phyloP scores from a whole-genome alignment of 108 stramenopile species.

The Conticribra weissflogii region DNA sequence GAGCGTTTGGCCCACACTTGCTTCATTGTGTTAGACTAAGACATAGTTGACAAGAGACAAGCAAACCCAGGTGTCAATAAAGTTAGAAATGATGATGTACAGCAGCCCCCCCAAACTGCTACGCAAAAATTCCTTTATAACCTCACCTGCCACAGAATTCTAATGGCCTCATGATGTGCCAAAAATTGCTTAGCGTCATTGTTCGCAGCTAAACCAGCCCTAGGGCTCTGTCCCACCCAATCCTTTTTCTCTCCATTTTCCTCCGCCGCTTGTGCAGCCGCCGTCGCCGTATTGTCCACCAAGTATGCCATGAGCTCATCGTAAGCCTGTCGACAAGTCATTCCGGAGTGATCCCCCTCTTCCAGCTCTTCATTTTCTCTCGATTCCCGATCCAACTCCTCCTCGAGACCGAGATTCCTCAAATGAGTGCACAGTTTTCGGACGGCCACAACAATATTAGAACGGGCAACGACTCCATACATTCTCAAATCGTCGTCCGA shows the following conservation, averaged over 20 bases:
- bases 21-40: slow-evolving; percentile 50
- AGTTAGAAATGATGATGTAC: neutral
- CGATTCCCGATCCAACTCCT: slow-evolving; percentile 67
- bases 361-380: slow-evolving; percentile 34
- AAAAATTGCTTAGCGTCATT: slow-evolving; percentile 86
- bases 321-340: slow-evolving; percentile 76
- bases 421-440: slow-evolving; percentile 76
- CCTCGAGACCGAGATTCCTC: slow-evolving; percentile 66
- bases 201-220: slow-evolving; percentile 84
- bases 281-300: slow-evolving; percentile 72
- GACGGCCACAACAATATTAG: slow-evolving; percentile 79
- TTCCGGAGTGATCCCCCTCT: slow-evolving; percentile 38
- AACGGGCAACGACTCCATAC: slow-evolving; percentile 87
- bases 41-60: neutral
- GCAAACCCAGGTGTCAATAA: neutral
- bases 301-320: slow-evolving; percentile 52
- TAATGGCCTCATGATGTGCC: slow-evolving; percentile 74
- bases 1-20: slow-evolving; percentile 80
- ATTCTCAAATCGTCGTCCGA: slow-evolving; percentile 81
- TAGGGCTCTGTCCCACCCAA: slow-evolving; percentile 86
- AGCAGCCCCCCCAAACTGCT: neutral
- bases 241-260: slow-evolving; percentile 52
- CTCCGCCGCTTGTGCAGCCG: slow-evolving; percentile 32
- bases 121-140: no score
- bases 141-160: slow-evolving; percentile 87